phyloP scores from a whole-genome alignment of 495 filamentous ascomycete species.

The Penicillium argentinense region DNA sequence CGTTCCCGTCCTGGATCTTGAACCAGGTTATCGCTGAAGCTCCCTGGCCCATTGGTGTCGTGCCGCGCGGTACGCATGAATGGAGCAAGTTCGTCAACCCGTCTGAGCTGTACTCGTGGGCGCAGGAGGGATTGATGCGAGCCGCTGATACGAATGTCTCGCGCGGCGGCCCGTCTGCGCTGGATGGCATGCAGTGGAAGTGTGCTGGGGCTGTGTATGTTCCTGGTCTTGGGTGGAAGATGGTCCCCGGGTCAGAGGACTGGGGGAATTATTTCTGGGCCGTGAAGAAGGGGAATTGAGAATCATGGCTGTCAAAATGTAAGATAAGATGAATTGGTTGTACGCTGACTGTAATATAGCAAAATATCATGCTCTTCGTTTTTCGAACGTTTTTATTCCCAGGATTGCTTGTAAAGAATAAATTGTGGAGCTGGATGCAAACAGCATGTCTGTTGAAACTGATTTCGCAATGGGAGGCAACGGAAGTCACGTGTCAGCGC shows the following conservation, averaged over 20 bases:
- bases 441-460: no score
- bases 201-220: conserved; percentile 74
- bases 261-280: conserved; percentile 98
- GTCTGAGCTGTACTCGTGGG: conserved; percentile 69
- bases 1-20: conserved; percentile 80
- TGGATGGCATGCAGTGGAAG: conserved; percentile 61
- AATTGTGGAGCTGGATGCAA: no score
- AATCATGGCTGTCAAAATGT: conserved; percentile 6
- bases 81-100: conserved; percentile 95
- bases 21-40: conserved; percentile 92
- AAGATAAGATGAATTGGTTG: conserved; percentile 8
- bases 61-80: conserved; percentile 90
- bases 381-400: no score
- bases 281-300: conserved; percentile 59
- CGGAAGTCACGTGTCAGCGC: no score
- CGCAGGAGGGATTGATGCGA: conserved; percentile 45
- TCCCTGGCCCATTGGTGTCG: conserved; percentile 72
- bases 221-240: conserved; percentile 88
- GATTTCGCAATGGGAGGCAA: no score
- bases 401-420: no score
- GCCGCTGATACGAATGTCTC: conserved; percentile 36
- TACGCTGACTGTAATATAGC: conserved; percentile 3
- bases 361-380: no score
- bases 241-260: conserved; percentile 76
- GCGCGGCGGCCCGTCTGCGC: conserved; percentile 53